These are phyloP conservation scores for Spergularia azorica DNA, from an alignment of 179 eudicot genomes.

Conservation along the genomic window DNA sequence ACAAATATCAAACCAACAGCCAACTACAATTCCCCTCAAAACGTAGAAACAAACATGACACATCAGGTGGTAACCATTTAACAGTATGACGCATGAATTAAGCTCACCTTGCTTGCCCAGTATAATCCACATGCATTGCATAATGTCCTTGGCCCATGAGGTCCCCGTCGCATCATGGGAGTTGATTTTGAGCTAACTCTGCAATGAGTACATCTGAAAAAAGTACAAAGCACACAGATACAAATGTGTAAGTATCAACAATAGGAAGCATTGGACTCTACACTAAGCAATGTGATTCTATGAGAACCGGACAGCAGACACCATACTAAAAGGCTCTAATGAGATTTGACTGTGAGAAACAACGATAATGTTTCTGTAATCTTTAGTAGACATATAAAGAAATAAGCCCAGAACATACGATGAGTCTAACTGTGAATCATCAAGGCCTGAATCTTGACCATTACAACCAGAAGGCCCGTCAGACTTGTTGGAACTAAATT, in stretches of 20 bases:
- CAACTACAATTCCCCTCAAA: constrained; percentile 2
- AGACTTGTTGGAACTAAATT: constrained; percentile 58
- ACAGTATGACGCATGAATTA: constrained; percentile 1
- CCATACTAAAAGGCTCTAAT: not conserved
- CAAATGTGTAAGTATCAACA: constrained; percentile 3
- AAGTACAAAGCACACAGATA: not conserved
- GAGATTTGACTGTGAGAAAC: not conserved
- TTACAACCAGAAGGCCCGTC: constrained; percentile 23
- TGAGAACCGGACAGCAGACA: not conserved
- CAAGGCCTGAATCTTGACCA: constrained; percentile 43
- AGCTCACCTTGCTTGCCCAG: constrained; percentile 79
- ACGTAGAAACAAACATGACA: not conserved
- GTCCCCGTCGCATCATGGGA: constrained; percentile 93
- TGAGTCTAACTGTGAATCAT: constrained; percentile 36
- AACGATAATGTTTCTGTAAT: not conserved
- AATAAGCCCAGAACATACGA: constrained; percentile 8
- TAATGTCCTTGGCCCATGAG: constrained; percentile 80
- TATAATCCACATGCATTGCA: constrained; percentile 90
- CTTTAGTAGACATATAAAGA: not conserved
- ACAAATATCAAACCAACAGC: not conserved
- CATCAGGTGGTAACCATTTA: not conserved
- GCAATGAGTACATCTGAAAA: constrained; percentile 60
- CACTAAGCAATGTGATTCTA: not conserved
- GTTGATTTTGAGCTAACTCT: constrained; percentile 61
- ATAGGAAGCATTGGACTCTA: not conserved